These are phyloP conservation scores for Gyromitra esculenta DNA, from an alignment of 2,329 filamentous ascomycete species.

Conservation along the genomic window DNA sequence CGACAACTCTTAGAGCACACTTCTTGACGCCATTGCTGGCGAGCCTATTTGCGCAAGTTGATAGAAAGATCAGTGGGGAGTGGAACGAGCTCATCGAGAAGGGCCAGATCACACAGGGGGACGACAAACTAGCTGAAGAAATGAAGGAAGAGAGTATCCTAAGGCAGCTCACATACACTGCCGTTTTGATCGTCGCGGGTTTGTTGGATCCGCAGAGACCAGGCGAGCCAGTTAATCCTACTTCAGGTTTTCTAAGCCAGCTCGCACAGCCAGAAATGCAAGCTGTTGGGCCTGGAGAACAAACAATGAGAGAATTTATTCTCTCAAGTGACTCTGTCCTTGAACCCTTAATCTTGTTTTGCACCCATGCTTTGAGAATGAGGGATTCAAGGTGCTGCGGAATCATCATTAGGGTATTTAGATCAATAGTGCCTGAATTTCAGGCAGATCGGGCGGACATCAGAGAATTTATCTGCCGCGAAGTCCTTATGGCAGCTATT, in stretches of 20 bases:
- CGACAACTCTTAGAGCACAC: conserved; percentile 75
- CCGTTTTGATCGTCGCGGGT: conserved; percentile 89
- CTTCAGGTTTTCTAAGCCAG: conserved; percentile 46
- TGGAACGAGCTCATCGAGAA: conserved; percentile 78
- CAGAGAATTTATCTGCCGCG: conserved; percentile 86
- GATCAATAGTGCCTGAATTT: conserved; percentile 85
- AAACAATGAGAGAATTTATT: conserved; percentile 78
- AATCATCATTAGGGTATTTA: conserved; percentile 85
- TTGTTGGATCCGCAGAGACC: conserved; percentile 78
- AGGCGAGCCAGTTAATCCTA: conserved; percentile 61
- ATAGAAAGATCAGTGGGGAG: conserved; percentile 84
- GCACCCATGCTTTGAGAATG: conserved; percentile 88
- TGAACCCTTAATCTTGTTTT: conserved; percentile 89
- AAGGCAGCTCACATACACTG: conserved; percentile 88
- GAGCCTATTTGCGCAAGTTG: conserved; percentile 84
- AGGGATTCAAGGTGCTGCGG: conserved; percentile 88
- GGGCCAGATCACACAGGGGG: conserved; percentile 58
- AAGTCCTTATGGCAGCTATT: conserved; percentile 78
- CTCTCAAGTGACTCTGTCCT: conserved; percentile 80
- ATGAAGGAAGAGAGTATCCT: conserved; percentile 98
- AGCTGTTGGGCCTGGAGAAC: conserved; percentile 48
- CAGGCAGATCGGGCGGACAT: conserved; percentile 63
- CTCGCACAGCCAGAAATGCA: conserved; percentile 50
- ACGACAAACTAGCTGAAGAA: conserved; percentile 84
- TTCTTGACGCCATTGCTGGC: conserved; percentile 87